Evolutionary conservation across 805 yeast genomes (phyloP), one percentile per base, ranked within the genome.

Genomic region (Saccharomyces kudriavzevii): DNA sequence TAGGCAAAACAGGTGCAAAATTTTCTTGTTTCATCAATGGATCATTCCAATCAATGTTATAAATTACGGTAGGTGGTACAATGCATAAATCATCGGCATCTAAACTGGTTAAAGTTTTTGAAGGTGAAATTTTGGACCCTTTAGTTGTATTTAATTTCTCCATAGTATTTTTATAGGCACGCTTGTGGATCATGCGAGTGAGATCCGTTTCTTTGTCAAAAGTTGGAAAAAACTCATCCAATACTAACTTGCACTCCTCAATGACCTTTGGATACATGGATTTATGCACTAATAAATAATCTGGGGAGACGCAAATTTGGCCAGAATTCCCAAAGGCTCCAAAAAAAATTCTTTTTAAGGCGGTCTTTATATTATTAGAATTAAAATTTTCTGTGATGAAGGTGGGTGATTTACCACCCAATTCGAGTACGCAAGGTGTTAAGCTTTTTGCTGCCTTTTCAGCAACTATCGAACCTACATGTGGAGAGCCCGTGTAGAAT

Each of bases 381-480:
- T 72, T 72, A 49, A 77, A 70, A 57, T 73, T 74, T 48, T 73
- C 77, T 50, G 89, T 77, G 10, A 91, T 73, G 60, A 90, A 78
- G 1, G 81, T 87, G 0, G 98, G 98, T 6, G 92, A 85, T 69
- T 92, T 92, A 4, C 98, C 98, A 52, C 98, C 97, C 47, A 91
- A 75, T 70, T 91, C 98, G 56, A 91, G 76, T 8, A 87, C 70
- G 10, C 79, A 78, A 0, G 97, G 97, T 0, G 96, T 89, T 59
- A 91, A 75, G 22, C 80, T 78, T 70, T 87, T 82, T n/a, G 92
- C 94, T 1, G 97, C 97, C 47, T 87, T 86, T 55, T 75, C 72
- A 26, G 92, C 85, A 31, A 92, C 81, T 51, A 88, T 80, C 35
- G 78, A 80, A 22, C 96, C 98, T 27, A 90, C 96, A 24, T 66